phyloP scores from a whole-genome alignment of 2,329 filamentous ascomycete genomes.

The Trichoderma polysporum region DNA sequence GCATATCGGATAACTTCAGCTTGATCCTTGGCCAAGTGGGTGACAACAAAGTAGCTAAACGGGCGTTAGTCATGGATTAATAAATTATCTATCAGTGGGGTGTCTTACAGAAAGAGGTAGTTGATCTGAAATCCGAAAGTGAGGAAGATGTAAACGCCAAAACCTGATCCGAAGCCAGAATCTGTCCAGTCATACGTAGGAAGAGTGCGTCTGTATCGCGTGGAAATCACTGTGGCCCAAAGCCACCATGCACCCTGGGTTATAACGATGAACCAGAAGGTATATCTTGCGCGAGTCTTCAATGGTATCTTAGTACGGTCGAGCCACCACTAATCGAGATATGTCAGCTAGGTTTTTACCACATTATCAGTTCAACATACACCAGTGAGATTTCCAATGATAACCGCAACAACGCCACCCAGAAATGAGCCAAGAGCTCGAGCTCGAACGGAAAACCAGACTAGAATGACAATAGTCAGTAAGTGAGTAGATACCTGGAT shows the following conservation, averaged over 20 bases:
- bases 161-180: conserved; percentile 63
- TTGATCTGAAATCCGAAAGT: conserved; percentile 69
- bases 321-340: conserved; percentile 47
- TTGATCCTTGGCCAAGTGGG: conserved; percentile 61
- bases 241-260: conserved; percentile 71
- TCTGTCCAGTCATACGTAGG: conserved; percentile 67
- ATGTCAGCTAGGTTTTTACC: background rate
- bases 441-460: conserved; percentile 70
- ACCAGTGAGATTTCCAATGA: conserved; percentile 64
- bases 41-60: conserved; percentile 65
- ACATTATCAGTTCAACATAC: conserved; percentile 33
- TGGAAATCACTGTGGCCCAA: conserved; percentile 67
- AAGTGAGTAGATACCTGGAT: background rate
- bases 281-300: conserved; percentile 51
- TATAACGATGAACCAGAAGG: conserved; percentile 54
- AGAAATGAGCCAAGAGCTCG: conserved; percentile 70
- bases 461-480: conserved; percentile 23
- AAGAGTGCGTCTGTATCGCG: conserved; percentile 54
- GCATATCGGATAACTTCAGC: conserved; percentile 67
- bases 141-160: conserved; percentile 67
- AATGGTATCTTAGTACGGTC: conserved; percentile 57
- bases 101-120: conserved; percentile 64
- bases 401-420: conserved; percentile 65
- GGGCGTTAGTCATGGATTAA: background rate
- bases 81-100: background rate